Conservation (phyloP, 1,139 yeast species). For the Yamadazyma friedrichii region DNA sequence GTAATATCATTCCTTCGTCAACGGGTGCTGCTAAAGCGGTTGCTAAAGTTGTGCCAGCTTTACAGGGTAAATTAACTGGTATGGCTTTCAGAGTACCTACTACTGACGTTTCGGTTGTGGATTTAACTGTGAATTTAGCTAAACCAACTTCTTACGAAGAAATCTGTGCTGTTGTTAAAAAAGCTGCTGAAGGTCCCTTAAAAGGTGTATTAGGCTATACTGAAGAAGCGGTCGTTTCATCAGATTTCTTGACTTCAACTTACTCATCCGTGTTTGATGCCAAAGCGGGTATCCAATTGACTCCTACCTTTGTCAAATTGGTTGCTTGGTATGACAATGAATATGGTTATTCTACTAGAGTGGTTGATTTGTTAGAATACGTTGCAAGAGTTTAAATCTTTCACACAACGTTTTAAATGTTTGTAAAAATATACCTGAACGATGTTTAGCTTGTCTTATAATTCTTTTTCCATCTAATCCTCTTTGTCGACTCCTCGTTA, state of each 20-base stretch:
- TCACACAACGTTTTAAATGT: too few species aligned
- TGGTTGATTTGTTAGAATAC: slow-evolving; percentile 69
- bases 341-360: slow-evolving; percentile 81
- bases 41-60: slow-evolving; percentile 75
- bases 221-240: slow-evolving; percentile 73
- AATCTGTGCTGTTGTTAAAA: slow-evolving; percentile 64
- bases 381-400: slow-evolving; percentile 38
- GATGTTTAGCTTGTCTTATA: not conserved
- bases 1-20: slow-evolving; percentile 78
- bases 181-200: slow-evolving; percentile 59
- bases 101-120: slow-evolving; percentile 64
- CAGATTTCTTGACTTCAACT: slow-evolving; percentile 68
- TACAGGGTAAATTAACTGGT: slow-evolving; percentile 79
- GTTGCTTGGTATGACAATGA: slow-evolving; percentile 83
- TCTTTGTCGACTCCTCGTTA: too few species aligned
- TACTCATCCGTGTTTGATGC: slow-evolving; percentile 76
- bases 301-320: slow-evolving; percentile 73
- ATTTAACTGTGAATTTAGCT: slow-evolving; percentile 43
- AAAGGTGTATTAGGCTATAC: slow-evolving; percentile 76
- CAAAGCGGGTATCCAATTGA: slow-evolving; percentile 71
- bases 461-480: not conserved
- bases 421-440: not conserved
- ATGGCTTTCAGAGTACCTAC: slow-evolving; percentile 79
- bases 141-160: slow-evolving; percentile 65
- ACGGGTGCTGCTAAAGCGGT: slow-evolving; percentile 88